These are phyloP conservation scores for Lycium ferocissimum DNA, from an alignment of 257 asterid genomes.

Conservation along the genomic window DNA sequence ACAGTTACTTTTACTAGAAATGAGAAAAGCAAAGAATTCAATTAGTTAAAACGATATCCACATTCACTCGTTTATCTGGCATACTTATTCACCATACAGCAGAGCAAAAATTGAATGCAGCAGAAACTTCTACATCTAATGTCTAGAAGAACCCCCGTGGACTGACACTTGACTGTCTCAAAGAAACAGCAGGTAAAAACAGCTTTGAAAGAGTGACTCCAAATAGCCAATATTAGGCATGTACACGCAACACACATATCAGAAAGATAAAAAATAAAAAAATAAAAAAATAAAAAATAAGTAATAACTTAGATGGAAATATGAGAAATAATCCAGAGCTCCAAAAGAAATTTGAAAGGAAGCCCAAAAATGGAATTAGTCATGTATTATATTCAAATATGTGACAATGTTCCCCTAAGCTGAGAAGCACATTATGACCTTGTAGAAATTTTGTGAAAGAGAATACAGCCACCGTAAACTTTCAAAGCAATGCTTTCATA, in stretches of 20 bases:
- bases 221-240: neutral
- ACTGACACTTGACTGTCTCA: constrained; percentile 17
- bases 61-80: constrained; percentile 1
- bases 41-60: neutral
- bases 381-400: neutral
- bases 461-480: constrained; percentile 2
- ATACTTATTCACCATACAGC: neutral
- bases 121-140: neutral
- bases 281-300: no score
- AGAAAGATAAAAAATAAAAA: neutral
- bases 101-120: neutral
- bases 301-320: neutral
- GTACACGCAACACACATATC: neutral
- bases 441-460: constrained; percentile 4
- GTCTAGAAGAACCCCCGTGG: neutral
- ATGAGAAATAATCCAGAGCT: constrained; percentile 1
- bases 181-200: neutral
- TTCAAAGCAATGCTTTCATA: neutral
- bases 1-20: neutral
- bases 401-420: neutral
- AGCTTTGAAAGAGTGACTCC: neutral
- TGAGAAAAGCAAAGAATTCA: neutral
- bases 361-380: neutral
- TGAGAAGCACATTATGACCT: constrained; percentile 4
- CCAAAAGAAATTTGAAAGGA: neutral